A percentile compares a stretch with the other conserved stretches of the same genome.
Conservation (phyloP, 2,329 filamentous ascomycete species). For the Fusarium pininemorale region DNA sequence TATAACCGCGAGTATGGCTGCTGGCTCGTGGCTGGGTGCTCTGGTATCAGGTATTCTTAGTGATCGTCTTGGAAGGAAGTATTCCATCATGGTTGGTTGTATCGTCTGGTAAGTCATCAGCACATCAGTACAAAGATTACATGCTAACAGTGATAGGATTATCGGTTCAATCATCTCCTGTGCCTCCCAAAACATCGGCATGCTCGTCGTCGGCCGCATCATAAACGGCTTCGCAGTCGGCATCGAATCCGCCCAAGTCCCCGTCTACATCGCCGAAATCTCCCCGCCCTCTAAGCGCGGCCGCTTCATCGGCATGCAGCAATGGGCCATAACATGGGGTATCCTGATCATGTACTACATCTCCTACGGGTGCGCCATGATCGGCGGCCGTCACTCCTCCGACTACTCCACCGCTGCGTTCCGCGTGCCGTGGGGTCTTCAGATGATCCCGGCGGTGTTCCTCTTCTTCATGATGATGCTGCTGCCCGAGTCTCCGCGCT, state of each 20-base stretch:
- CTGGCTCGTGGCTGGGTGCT: constrained; percentile 61
- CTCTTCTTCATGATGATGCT: constrained; percentile 68
- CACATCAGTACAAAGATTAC: too few species aligned
- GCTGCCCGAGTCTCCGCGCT: constrained; percentile 65
- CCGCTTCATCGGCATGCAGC: constrained; percentile 63
- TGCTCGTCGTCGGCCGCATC: constrained; percentile 59
- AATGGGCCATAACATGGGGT: constrained; percentile 77
- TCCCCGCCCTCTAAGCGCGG: constrained; percentile 61
- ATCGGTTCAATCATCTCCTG: constrained; percentile 58
- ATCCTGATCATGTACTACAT: constrained; percentile 74
- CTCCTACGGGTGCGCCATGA: constrained; percentile 71
- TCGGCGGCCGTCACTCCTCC: constrained; percentile 53
- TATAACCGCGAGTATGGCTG: constrained; percentile 62
- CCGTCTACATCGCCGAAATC: constrained; percentile 77
- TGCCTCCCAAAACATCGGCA: constrained; percentile 53
- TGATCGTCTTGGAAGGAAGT: constrained; percentile 60
- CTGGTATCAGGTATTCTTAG: constrained; percentile 59
- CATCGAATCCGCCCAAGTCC: constrained; percentile 72
- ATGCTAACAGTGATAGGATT: constrained; percentile 47
- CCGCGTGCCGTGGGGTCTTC: constrained; percentile 69
- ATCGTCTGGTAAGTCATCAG: constrained; percentile 55
- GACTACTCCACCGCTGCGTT: constrained; percentile 65
- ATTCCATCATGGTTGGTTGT: constrained; percentile 60
- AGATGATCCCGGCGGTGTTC: constrained; percentile 65
- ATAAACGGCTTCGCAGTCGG: constrained; percentile 73